Conservation (phyloP, 176 grass and related monocot species). For the Cocos nucifera region DNA sequence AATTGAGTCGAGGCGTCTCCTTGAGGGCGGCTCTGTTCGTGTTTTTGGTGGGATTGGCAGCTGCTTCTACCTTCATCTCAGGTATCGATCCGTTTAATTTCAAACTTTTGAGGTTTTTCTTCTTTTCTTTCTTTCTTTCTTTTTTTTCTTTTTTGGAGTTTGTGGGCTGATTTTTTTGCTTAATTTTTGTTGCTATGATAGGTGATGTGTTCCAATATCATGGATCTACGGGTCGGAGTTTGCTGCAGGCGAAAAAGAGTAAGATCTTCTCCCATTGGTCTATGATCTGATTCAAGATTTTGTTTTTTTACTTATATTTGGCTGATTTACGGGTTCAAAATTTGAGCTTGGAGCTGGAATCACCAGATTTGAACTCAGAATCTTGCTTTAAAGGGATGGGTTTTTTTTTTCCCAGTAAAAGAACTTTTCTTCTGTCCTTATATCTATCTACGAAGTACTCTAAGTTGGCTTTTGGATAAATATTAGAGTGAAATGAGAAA, state of each 20-base stretch:
- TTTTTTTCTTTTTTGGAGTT: background rate
- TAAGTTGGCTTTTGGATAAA: too few relatives aligned
- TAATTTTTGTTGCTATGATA: constrained; percentile 3
- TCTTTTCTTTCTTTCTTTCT: background rate
- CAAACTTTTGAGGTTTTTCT: constrained; percentile 8
- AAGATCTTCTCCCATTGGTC: background rate
- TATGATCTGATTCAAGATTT: background rate
- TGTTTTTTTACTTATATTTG: too few relatives aligned
- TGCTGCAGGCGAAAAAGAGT: constrained; percentile 54
- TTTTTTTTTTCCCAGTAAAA: too few relatives aligned
- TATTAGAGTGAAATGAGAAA: too few relatives aligned
- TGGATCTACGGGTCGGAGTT: constrained; percentile 52
- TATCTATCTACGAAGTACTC: too few relatives aligned
- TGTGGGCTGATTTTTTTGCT: background rate
- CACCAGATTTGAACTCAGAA: too few relatives aligned
- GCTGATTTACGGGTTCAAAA: too few relatives aligned
- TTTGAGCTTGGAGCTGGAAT: too few relatives aligned
- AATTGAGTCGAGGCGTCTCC: constrained; percentile 18
- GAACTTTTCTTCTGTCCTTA: too few relatives aligned
- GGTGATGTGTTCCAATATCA: constrained; percentile 26
- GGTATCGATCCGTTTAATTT: constrained; percentile 21
- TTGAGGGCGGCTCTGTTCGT: constrained; percentile 28
- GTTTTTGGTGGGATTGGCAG: constrained; percentile 18
- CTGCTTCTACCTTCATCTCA: constrained; percentile 42
- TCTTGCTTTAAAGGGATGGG: too few relatives aligned